These are phyloP conservation scores for Apiospora malaysiana DNA, from an alignment of 2,329 filamentous ascomycete genomes.

Conservation along the genomic window DNA sequence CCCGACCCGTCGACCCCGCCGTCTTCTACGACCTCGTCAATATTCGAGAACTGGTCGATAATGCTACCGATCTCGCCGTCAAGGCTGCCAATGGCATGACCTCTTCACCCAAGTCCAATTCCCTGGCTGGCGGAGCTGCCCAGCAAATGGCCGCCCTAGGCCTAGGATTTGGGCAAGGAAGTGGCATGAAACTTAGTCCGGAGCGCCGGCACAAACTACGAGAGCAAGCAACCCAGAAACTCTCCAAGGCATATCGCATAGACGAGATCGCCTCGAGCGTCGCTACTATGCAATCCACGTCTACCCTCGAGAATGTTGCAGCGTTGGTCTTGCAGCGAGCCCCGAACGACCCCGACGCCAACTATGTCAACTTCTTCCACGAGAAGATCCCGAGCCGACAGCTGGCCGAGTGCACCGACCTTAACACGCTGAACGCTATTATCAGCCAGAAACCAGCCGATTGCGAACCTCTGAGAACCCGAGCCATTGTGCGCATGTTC, in stretches of 20 bases:
- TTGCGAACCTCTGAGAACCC: constrained; percentile 71
- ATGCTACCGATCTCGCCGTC: constrained; percentile 78
- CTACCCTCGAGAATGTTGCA: constrained; percentile 78
- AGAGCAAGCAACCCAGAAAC: constrained; percentile 78
- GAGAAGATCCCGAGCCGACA: constrained; percentile 83
- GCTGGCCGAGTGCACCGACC: constrained; percentile 73
- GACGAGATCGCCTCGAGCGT: constrained; percentile 86
- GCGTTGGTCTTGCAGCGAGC: constrained; percentile 74
- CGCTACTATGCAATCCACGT: constrained; percentile 81
- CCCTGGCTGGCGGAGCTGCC: constrained; percentile 48
- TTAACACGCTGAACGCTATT: constrained; percentile 71
- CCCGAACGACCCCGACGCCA: constrained; percentile 72
- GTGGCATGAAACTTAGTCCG: constrained; percentile 71
- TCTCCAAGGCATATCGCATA: constrained; percentile 77
- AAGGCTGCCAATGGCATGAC: constrained; percentile 77
- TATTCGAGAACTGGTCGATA: constrained; percentile 79
- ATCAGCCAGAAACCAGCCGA: constrained; percentile 68
- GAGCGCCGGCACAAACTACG: constrained; percentile 81
- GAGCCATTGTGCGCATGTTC: constrained; percentile 76
- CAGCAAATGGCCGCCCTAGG: constrained; percentile 49
- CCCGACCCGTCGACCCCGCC: constrained; percentile 78
- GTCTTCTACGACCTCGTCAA: constrained; percentile 86
- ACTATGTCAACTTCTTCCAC: constrained; percentile 92
- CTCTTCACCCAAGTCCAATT: constrained; percentile 64
- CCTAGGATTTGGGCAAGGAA: constrained; percentile 63